These are phyloP conservation scores for Solanum piurae DNA, from an alignment of 257 asterid genomes.

Conservation along the genomic window DNA sequence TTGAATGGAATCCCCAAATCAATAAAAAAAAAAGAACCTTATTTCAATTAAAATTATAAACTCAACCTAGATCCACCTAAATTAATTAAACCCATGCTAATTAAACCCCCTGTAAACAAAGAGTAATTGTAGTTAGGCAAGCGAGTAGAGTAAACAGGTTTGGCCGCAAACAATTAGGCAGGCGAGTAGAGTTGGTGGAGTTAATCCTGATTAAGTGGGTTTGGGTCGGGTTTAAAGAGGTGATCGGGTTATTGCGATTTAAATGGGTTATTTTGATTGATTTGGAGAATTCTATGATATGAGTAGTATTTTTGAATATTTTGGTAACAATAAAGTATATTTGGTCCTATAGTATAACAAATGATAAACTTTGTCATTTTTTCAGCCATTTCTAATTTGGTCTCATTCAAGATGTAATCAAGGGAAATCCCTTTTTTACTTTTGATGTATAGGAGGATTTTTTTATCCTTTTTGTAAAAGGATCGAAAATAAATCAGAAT, in stretches of 20 bases:
- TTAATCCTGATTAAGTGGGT: conserved; percentile 42
- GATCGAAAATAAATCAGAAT: background rate
- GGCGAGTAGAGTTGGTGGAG: conserved; percentile 96
- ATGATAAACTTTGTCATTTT: background rate
- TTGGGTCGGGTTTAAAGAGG: background rate
- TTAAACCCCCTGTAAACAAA: background rate
- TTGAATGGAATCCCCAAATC: background rate
- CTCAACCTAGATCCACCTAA: background rate
- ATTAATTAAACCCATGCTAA: background rate
- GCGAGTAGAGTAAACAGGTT: conserved; percentile 59
- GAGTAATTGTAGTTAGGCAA: conserved; percentile 38
- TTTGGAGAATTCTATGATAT: background rate
- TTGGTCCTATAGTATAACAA: background rate
- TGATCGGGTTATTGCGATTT: background rate
- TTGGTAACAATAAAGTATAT: background rate
- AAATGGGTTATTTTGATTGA: background rate
- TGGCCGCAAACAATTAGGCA: conserved; percentile 93
- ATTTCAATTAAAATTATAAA: background rate
- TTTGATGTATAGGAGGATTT: background rate
- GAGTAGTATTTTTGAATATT: background rate
- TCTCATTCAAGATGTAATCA: background rate
- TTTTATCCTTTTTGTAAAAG: background rate
- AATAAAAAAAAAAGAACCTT: too few relatives aligned
- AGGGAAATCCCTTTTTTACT: background rate
- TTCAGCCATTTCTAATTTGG: background rate